Conservation (phyloP, 2,329 filamentous ascomycete species). For the Cordyceps farinosa region DNA sequence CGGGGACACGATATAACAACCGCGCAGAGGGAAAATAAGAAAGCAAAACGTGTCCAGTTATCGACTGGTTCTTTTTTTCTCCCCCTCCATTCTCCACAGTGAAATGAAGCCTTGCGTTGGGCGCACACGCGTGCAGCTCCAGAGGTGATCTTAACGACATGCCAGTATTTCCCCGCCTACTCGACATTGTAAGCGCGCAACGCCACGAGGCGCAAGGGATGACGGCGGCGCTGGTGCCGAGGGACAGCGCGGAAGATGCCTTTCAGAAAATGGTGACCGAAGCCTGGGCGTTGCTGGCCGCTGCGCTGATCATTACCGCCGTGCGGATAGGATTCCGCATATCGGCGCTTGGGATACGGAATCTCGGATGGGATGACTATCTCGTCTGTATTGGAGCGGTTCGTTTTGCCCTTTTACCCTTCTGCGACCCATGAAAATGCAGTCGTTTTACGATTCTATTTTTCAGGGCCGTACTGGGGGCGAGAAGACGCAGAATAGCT, state of each 20-base stretch:
- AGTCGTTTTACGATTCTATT: too few species aligned
- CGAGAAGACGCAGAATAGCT: not conserved
- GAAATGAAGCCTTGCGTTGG: not conserved
- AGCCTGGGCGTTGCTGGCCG: constrained; percentile 6
- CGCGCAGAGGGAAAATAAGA: too few species aligned
- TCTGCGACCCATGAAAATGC: too few species aligned
- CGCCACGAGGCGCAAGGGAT: not conserved
- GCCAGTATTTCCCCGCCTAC: not conserved
- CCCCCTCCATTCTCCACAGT: not conserved
- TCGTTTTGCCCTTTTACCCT: not conserved
- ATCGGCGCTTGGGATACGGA: constrained; percentile 8
- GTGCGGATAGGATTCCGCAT: constrained; percentile 2
- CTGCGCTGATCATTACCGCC: not conserved
- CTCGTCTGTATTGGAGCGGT: constrained; percentile 16
- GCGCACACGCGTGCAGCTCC: not conserved
- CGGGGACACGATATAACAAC: too few species aligned
- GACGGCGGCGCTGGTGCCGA: constrained; percentile 1
- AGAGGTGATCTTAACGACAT: not conserved
- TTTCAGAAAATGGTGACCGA: constrained; percentile 12
- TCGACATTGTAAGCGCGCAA: not conserved
- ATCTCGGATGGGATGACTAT: constrained; percentile 15
- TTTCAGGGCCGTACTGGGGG: too few species aligned
- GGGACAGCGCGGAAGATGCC: not conserved
- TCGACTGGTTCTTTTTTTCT: too few species aligned
- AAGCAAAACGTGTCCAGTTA: too few species aligned